Conservation (phyloP, 148 eudicot genomes). For the Silene latifolia region DNA sequence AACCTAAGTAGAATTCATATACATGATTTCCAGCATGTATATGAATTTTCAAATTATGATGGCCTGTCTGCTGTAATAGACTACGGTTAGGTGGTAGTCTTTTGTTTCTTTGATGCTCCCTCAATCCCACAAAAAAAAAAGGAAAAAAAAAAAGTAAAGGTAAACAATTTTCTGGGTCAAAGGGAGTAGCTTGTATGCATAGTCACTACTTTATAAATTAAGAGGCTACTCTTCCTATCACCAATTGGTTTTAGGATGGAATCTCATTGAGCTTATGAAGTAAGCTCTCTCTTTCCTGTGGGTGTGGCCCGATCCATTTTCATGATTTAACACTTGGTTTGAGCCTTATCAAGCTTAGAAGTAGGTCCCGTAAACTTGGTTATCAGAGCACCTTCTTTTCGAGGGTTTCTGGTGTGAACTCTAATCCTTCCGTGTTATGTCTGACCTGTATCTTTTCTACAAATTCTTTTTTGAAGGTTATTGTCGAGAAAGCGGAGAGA, state of each 20-base stretch:
- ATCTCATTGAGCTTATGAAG: too few species aligned
- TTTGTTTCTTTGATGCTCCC: background rate
- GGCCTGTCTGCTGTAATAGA: background rate
- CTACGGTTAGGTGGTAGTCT: background rate
- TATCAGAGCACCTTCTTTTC: background rate
- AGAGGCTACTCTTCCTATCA: too few species aligned
- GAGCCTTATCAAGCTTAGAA: background rate
- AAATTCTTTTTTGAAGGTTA: constrained; percentile 43
- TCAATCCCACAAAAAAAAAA: too few species aligned
- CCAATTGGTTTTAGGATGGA: too few species aligned
- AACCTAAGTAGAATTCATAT: too few species aligned
- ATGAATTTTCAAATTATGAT: background rate
- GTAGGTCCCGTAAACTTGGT: background rate
- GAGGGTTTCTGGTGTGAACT: background rate
- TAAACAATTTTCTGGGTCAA: too few species aligned
- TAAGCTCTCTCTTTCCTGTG: too few species aligned
- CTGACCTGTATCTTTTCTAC: constrained; percentile 2
- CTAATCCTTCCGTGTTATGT: background rate
- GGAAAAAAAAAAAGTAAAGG: too few species aligned
- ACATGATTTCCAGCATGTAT: background rate
- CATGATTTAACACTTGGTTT: background rate
- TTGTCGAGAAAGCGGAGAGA: constrained; percentile 84
- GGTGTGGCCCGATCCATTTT: too few species aligned
- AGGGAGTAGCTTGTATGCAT: too few species aligned
- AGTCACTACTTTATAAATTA: too few species aligned